Conservation (phyloP, 2,329 filamentous ascomycete genomes). For the Berkeleyomyces basicola region DNA sequence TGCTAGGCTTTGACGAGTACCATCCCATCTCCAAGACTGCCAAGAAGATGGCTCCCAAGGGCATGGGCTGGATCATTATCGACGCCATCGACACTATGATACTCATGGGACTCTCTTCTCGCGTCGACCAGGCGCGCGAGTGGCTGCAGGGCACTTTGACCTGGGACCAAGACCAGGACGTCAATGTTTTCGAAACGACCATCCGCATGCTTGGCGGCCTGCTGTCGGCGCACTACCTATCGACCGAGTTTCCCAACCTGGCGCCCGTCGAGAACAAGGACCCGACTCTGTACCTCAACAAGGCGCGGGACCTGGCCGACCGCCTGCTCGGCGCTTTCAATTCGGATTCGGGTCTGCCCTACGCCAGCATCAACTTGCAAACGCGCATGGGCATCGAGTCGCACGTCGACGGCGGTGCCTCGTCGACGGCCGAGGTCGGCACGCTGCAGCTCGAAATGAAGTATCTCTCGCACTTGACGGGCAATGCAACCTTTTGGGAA, state of each 20-base stretch:
- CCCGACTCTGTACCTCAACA: constrained; percentile 80
- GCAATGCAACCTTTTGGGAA: constrained; percentile 85
- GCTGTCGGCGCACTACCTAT: constrained; percentile 88
- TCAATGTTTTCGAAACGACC: constrained; percentile 95
- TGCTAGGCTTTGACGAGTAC: constrained; percentile 64
- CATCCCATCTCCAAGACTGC: constrained; percentile 67
- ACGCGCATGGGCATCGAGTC: constrained; percentile 61
- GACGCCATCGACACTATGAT: constrained; percentile 94
- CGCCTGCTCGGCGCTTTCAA: constrained; percentile 78
- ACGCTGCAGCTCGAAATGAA: constrained; percentile 93
- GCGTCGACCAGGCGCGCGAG: constrained; percentile 67
- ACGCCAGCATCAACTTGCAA: constrained; percentile 75
- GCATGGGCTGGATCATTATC: constrained; percentile 95
- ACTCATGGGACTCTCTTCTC: constrained; percentile 87
- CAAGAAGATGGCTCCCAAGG: constrained; percentile 69
- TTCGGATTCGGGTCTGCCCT: constrained; percentile 71
- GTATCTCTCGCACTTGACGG: constrained; percentile 86
- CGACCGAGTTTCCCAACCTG: constrained; percentile 62
- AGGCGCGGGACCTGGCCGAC: constrained; percentile 83
- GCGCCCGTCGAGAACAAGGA: constrained; percentile 60
- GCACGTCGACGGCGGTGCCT: constrained; percentile 71
- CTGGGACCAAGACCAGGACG: constrained; percentile 86
- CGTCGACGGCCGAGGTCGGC: constrained; percentile 85
- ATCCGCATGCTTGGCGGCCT: constrained; percentile 94
- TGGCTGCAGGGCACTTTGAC: constrained; percentile 71